phyloP scores from a whole-genome alignment of 495 filamentous ascomycete genomes.

The Xylaria scruposa region DNA sequence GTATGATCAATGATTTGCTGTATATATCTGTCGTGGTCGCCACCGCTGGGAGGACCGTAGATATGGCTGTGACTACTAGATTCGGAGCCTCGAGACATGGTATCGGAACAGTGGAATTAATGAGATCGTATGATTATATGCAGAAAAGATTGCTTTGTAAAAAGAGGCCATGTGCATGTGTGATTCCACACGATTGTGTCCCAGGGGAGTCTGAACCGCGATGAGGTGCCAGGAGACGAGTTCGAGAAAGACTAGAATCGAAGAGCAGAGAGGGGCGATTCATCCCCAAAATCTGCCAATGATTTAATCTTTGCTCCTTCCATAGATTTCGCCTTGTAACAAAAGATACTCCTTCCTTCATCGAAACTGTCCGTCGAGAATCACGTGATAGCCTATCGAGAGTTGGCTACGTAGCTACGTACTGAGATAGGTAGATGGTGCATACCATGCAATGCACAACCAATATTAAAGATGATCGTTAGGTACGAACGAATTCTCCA shows the following conservation, averaged over 20 bases:
- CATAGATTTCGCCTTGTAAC: not conserved
- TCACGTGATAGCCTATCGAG: conserved; percentile 7
- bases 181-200: not conserved
- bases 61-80: conserved; percentile 22
- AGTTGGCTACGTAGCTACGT: not conserved
- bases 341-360: conserved; percentile 11
- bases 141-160: not conserved
- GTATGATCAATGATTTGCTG: conserved; percentile 41
- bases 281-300: not conserved
- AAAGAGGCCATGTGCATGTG: not conserved
- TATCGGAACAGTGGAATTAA: not conserved
- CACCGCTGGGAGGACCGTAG: conserved; percentile 26
- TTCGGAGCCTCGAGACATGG: conserved; percentile 22
- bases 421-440: not conserved
- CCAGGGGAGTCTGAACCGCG: too few species aligned
- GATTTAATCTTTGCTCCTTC: conserved; percentile 17
- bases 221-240: not conserved
- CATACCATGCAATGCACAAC: not conserved
- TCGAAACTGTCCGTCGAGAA: not conserved
- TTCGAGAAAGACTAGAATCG: not conserved
- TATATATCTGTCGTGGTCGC: conserved; percentile 33
- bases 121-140: not conserved
- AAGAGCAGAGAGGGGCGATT: not conserved
- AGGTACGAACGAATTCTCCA: not conserved
- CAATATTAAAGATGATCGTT: not conserved